Evolutionary conservation across 768 basidiomycete species (phyloP).

Genomic region (Rhodosporidiobolus sp.): DNA sequence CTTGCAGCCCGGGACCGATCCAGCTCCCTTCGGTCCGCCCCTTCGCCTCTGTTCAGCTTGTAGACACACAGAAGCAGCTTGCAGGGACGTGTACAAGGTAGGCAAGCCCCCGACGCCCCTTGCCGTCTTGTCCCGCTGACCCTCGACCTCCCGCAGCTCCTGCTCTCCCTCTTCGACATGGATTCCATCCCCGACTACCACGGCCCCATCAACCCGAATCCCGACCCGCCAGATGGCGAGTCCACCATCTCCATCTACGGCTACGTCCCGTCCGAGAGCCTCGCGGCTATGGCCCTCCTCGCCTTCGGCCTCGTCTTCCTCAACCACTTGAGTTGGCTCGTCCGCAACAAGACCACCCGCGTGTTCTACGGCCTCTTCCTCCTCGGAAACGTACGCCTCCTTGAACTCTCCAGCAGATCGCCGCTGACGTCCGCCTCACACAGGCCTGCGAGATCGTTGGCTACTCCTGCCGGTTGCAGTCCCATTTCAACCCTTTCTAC

Average conservation of each 20-base stretch:
- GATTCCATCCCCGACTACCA: too few species aligned
- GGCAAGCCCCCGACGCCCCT: too few species aligned
- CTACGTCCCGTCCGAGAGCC: slow-evolving; percentile 6
- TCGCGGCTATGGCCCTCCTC: slow-evolving; percentile 19
- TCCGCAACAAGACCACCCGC: background rate
- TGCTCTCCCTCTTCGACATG: too few species aligned
- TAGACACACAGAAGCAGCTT: too few species aligned
- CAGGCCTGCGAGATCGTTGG: slow-evolving; percentile 30
- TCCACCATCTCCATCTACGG: slow-evolving; percentile 24
- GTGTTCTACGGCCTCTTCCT: slow-evolving; percentile 15
- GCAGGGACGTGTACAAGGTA: too few species aligned
- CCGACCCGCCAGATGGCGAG: slow-evolving; percentile 16
- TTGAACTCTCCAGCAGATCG: too few species aligned
- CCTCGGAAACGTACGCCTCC: slow-evolving; percentile 11
- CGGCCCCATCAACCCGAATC: slow-evolving; percentile 25
- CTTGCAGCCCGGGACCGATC: too few species aligned
- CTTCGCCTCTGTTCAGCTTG: too few species aligned
- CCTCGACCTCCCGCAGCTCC: too few species aligned
- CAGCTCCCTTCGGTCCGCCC: too few species aligned
- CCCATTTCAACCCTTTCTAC: slow-evolving; percentile 22
- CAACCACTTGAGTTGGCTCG: slow-evolving; percentile 11
- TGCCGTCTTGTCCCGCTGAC: too few species aligned
- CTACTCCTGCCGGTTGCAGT: slow-evolving; percentile 11
- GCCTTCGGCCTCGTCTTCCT: slow-evolving; percentile 21
- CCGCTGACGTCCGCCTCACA: background rate